A percentile compares a stretch with the other conserved stretches of the same genome.
Evolutionary conservation across 805 yeast species (phyloP).

Genomic region (Yarrowia sp.): DNA sequence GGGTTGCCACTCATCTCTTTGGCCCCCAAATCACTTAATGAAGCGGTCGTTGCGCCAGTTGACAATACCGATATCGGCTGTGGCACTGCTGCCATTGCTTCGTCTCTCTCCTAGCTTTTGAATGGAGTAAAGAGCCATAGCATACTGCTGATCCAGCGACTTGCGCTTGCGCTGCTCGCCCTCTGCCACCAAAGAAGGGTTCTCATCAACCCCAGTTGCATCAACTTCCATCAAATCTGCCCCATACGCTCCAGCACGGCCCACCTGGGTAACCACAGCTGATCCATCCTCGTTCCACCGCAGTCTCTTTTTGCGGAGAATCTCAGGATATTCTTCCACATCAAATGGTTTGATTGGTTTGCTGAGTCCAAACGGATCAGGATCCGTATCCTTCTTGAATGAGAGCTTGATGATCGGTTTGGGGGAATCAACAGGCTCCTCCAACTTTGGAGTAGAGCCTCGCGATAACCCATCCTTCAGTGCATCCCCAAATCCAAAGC

Average conservation of each 20-base stretch:
- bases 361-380: constrained; percentile 15
- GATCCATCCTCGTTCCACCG: constrained; percentile 20
- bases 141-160: constrained; percentile 19
- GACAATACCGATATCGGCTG: constrained; percentile 16
- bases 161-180: constrained; percentile 7
- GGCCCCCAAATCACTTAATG: neutral
- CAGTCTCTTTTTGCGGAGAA: neutral
- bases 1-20: neutral
- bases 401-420: constrained; percentile 21
- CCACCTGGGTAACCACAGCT: neutral
- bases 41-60: constrained; percentile 23
- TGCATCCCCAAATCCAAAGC: neutral
- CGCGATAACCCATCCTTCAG: neutral
- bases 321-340: neutral
- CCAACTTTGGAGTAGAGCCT: neutral
- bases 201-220: neutral
- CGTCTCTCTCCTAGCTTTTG: constrained; percentile 20
- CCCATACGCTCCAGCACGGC: constrained; percentile 20
- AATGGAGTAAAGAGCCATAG: constrained; percentile 19
- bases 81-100: constrained; percentile 13
- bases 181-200: neutral
- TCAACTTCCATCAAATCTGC: constrained; percentile 12
- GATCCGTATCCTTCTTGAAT: constrained; percentile 14
- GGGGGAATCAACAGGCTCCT: constrained; percentile 10
- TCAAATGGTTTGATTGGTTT: constrained; percentile 13